Base-by-base conservation (phyloP, 192 early-diverging fungal species). In the Jimgerdemannia flammicorona region DNA sequence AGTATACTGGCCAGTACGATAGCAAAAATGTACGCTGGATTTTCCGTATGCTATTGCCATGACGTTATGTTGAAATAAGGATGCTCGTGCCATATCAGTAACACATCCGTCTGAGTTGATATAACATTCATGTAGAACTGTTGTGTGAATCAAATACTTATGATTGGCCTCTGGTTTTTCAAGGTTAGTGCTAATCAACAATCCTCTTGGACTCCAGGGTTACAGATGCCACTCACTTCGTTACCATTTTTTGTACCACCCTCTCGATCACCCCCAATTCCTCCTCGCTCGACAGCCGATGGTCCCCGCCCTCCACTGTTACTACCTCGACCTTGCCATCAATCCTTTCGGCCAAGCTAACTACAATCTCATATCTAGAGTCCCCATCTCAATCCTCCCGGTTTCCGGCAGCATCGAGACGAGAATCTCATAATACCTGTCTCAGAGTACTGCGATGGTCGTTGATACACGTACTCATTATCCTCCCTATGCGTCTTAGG, bases 241-340 rank as follows among this genome's bases (percentile, higher is more conserved):
- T 41, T 39, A 78, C 18, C 49, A 70, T 20, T 17, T 59, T 29
- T 3, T 65, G 9, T 20, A 81, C 68, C 41, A 40, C 70, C 29
- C 63, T 40, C 4, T 67, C 59, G 2, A 81, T 69, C 43, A 43
- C 29, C 4, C 19, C 42, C 10, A 81, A 64, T 9, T 78, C 75
- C 39, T 78, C 43, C 41, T 67, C 64, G 40, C 69, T 66, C n/a
- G 81, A 82, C 69, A 82, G 63, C 43, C 77, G 72, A 76, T 82
- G 81, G 20, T 82, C 77, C 3, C 81, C 81, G 44, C 74, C 71
- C 54, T 75, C 72, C 11, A 82, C 72, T 14, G 49, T 59, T 43
- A 70, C 20, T n/a, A 70, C 44, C 3, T 74, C 49, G 8, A 71
- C 65, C 40, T 43, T 14, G 10, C 44, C 29, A 44, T 69, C 29